A percentile compares a stretch with the other conserved stretches of the same genome.
Conservation (phyloP, 345 rosid genomes). For the Raphanus raphanistrum region DNA sequence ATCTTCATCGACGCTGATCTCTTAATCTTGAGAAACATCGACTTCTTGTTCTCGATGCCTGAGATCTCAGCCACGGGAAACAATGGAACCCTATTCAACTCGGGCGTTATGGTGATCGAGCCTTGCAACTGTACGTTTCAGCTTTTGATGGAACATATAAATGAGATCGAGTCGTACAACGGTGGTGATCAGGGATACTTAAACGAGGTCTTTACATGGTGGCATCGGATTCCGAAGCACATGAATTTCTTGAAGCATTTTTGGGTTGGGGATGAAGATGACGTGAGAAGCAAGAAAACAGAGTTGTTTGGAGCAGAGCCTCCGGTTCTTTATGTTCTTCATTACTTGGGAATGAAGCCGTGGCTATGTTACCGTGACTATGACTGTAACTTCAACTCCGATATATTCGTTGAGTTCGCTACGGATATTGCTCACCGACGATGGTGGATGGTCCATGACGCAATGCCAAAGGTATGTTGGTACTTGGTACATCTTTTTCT, state of each 20-base stretch:
- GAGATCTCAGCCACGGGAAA: conserved; percentile 87
- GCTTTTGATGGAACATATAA: conserved; percentile 80
- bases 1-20: conserved; percentile 93
- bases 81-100: conserved; percentile 82
- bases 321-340: conserved; percentile 81
- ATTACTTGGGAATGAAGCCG: conserved; percentile 84
- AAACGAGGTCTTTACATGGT: conserved; percentile 96
- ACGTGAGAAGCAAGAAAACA: conserved; percentile 66
- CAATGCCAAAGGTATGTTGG: conserved; percentile 63
- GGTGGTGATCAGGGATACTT: conserved; percentile 93
- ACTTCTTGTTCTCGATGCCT: conserved; percentile 86
- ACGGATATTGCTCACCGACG: conserved; percentile 77
- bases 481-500: background rate
- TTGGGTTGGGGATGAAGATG: conserved; percentile 83
- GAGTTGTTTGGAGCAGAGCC: conserved; percentile 84
- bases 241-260: conserved; percentile 91
- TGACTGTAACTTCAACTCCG: conserved; percentile 91
- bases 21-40: conserved; percentile 82
- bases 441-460: conserved; percentile 97
- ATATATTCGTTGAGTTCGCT: conserved; percentile 82
- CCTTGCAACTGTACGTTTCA: conserved; percentile 85
- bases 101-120: conserved; percentile 90
- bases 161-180: conserved; percentile 83
- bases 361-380: conserved; percentile 94
- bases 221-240: conserved; percentile 87